Evolutionary conservation across 305 asterid genomes (phyloP).

Genomic region (Solanum hybrid): DNA sequence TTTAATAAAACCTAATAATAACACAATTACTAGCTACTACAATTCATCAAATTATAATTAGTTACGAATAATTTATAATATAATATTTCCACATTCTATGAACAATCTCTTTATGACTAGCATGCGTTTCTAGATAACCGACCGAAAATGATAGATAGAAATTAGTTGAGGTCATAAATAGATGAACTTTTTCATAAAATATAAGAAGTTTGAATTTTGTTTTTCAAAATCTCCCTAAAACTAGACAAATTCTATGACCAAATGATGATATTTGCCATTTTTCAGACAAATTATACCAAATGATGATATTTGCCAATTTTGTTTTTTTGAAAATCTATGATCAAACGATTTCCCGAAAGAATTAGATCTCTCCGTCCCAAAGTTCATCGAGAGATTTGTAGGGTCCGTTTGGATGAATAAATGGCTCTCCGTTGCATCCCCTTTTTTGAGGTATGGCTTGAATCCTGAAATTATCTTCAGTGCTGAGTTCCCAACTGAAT

Average conservation of each 20-base stretch:
- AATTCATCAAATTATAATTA: too few species aligned
- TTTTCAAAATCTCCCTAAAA: too few species aligned
- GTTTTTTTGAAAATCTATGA: background rate
- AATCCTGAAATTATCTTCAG: constrained; percentile 24
- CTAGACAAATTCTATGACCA: too few species aligned
- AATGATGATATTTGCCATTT: too few species aligned
- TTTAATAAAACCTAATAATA: too few species aligned
- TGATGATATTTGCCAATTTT: background rate
- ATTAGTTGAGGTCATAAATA: background rate
- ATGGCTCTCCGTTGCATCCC: constrained; percentile 4
- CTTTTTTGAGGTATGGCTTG: constrained; percentile 24
- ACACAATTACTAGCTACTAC: background rate
- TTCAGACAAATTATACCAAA: too few species aligned
- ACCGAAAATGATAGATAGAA: background rate
- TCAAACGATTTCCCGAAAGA: background rate
- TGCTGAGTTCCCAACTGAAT: constrained; percentile 28
- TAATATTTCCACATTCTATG: too few species aligned
- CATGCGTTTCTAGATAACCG: background rate
- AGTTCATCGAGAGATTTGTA: constrained; percentile 22
- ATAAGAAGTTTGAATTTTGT: too few species aligned
- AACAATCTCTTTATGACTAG: background rate
- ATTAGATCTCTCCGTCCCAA: constrained; percentile 14
- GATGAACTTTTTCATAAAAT: too few species aligned
- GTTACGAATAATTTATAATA: too few species aligned
- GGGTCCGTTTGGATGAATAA: constrained; percentile 19